Percentiles rank a stretch among this genome's conserved stretches.
phyloP scores from a whole-genome alignment of 495 filamentous ascomycete genomes.

The Ascodesmis nigricans region DNA sequence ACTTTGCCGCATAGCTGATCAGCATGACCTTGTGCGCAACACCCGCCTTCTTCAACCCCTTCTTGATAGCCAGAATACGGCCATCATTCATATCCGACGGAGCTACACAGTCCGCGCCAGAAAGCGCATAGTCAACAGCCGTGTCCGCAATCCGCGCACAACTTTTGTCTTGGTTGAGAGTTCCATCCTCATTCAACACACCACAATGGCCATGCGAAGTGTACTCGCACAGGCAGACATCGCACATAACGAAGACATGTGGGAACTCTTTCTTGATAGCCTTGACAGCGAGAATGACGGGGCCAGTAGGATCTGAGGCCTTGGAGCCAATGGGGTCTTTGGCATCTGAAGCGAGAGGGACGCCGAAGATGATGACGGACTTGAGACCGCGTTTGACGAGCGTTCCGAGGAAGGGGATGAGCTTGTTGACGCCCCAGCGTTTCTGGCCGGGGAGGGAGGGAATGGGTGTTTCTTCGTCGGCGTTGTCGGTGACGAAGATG shows the following conservation, averaged over 20 bases:
- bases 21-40: conserved; percentile 72
- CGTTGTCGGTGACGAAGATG: conserved; percentile 82
- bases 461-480: conserved; percentile 77
- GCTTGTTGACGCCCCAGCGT: conserved; percentile 60
- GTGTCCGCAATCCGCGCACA: conserved; percentile 88
- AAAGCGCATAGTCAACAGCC: conserved; percentile 74
- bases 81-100: conserved; percentile 99
- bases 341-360: conserved; percentile 50
- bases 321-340: conserved; percentile 89
- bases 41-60: conserved; percentile 79
- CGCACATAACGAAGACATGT: conserved; percentile 64
- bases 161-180: conserved; percentile 73
- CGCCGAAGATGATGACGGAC: conserved; percentile 89
- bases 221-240: conserved; percentile 97
- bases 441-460: conserved; percentile 73
- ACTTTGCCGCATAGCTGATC: conserved; percentile 97
- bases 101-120: conserved; percentile 88
- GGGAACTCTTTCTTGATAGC: conserved; percentile 67
- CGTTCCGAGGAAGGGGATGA: conserved; percentile 64
- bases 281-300: conserved; percentile 67
- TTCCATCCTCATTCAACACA: conserved; percentile 75
- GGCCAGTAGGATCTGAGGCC: conserved; percentile 79
- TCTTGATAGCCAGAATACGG: conserved; percentile 83
- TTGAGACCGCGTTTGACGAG: conserved; percentile 70
- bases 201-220: conserved; percentile 98